Conservation (phyloP, 2,329 filamentous ascomycete species). For the Diplocarpon mali region DNA sequence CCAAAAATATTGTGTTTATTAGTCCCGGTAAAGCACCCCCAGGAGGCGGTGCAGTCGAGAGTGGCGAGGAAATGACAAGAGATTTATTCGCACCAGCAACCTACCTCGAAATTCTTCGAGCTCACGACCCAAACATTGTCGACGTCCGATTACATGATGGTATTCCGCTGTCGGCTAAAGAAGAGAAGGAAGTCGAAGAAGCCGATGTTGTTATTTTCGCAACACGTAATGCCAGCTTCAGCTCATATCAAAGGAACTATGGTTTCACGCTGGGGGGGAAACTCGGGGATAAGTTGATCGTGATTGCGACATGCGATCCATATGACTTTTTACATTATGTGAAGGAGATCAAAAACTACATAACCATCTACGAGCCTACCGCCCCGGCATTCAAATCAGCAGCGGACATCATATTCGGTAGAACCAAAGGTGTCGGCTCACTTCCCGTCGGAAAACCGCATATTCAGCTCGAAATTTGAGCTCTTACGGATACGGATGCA, state of each 20-base stretch:
- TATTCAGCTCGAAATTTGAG: slow-evolving; percentile 12
- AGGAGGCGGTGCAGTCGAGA: slow-evolving; percentile 30
- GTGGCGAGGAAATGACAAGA: slow-evolving; percentile 28
- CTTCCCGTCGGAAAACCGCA: slow-evolving; percentile 28
- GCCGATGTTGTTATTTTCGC: slow-evolving; percentile 31
- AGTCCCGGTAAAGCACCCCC: slow-evolving; percentile 29
- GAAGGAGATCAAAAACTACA: slow-evolving; percentile 29
- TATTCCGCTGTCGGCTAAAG: slow-evolving; percentile 24
- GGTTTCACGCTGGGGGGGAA: slow-evolving; percentile 27
- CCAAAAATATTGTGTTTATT: slow-evolving; percentile 28
- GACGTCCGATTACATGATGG: slow-evolving; percentile 28
- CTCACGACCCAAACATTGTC: slow-evolving; percentile 20
- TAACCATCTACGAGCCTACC: slow-evolving; percentile 35
- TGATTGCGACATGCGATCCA: slow-evolving; percentile 32
- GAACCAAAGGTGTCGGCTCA: slow-evolving; percentile 21
- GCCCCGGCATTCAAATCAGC: slow-evolving; percentile 32
- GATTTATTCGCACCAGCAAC: slow-evolving; percentile 25
- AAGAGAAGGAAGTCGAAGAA: slow-evolving; percentile 26
- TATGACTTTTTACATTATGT: slow-evolving; percentile 33
- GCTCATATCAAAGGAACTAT: slow-evolving; percentile 28
- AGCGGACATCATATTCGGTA: slow-evolving; percentile 31
- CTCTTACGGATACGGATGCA: slow-evolving; percentile 14
- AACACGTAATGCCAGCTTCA: slow-evolving; percentile 31
- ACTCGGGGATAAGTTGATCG: slow-evolving; percentile 26
- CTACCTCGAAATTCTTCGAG: slow-evolving; percentile 28